Evolutionary conservation across 371 early-diverging fungal species (phyloP), one percentile per base, ranked within the genome.

Genomic region (Cokeromyces recurvatus): DNA sequence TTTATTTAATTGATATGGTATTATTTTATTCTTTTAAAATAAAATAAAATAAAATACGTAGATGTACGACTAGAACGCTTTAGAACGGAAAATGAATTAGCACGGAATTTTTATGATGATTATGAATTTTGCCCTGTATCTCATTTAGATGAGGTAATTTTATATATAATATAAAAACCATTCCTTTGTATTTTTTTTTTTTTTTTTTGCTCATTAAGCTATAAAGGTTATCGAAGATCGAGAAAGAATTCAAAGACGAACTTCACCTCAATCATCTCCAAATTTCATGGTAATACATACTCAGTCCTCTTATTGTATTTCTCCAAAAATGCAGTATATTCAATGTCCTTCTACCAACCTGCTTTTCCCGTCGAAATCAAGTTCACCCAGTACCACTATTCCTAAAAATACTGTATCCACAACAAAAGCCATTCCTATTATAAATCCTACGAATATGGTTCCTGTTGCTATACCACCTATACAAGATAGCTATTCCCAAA

Each of bases 31-130:
- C n/a, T n/a, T n/a, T n/a, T n/a, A n/a, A n/a, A n/a, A n/a, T n/a
- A n/a, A n/a, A n/a, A n/a, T n/a, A n/a, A n/a, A n/a, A n/a, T n/a
- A n/a, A n/a, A n/a, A n/a, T n/a, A n/a, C n/a, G n/a, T n/a, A n/a
- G n/a, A n/a, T n/a, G n/a, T n/a, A n/a, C n/a, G 60, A 23, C 62
- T 71, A 20, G 71, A 64, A 27, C 57, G 56, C 12, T 67, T 67
- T 48, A 55, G 50, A 40, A 62, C 71, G 9, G 57, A 71, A 43
- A 50, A 67, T 29, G 71, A 71, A 43, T 53, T 71, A 1, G 71
- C 71, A 29, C 57, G 65, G 25, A 71, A 71, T 15, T 71, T 71
- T 37, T 71, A 71, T 22, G 71, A 71, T 43, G 71, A 71, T 37
- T 20, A 50, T 40, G 71, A 71, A 40, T 71, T 71, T 42, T 71